Evolutionary conservation across 148 eudicot species (phyloP).

Genomic region (Oxyria digyna): DNA sequence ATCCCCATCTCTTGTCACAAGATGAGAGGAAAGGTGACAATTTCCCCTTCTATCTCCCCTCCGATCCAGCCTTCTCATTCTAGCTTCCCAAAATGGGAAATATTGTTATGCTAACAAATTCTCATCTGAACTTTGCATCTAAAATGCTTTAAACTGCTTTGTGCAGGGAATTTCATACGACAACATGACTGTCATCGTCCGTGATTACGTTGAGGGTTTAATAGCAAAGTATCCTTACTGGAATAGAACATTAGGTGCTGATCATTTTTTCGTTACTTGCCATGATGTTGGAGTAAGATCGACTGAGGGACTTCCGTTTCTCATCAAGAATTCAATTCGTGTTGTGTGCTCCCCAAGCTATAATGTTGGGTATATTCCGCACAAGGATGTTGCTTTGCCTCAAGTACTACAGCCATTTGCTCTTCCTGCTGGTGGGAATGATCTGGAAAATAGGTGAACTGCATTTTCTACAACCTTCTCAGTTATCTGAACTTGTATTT

Average conservation of each 20-base stretch:
- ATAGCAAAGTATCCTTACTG: conserved; percentile 78
- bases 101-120: neutral
- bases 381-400: conserved; percentile 92
- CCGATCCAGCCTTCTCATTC: too few species aligned
- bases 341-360: conserved; percentile 93
- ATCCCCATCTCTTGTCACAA: conserved; percentile 92
- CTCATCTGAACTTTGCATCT: neutral
- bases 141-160: neutral
- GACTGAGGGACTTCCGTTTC: conserved; percentile 68
- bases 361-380: conserved; percentile 85
- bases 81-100: neutral
- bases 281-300: conserved; percentile 98
- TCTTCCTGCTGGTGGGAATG: conserved; percentile 93
- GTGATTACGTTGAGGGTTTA: conserved; percentile 70
- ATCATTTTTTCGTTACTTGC: conserved; percentile 92
- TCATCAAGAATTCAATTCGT: conserved; percentile 83
- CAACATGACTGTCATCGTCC: conserved; percentile 80
- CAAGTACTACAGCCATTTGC: conserved; percentile 96
- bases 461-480: neutral
- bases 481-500: neutral
- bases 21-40: conserved; percentile 90
- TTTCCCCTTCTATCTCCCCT: neutral
- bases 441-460: conserved; percentile 56
- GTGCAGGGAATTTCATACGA: conserved; percentile 93
- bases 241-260: conserved; percentile 95